Base-by-base conservation (phyloP, 2,329 filamentous ascomycete species). In the Colletotrichum simmondsii region DNA sequence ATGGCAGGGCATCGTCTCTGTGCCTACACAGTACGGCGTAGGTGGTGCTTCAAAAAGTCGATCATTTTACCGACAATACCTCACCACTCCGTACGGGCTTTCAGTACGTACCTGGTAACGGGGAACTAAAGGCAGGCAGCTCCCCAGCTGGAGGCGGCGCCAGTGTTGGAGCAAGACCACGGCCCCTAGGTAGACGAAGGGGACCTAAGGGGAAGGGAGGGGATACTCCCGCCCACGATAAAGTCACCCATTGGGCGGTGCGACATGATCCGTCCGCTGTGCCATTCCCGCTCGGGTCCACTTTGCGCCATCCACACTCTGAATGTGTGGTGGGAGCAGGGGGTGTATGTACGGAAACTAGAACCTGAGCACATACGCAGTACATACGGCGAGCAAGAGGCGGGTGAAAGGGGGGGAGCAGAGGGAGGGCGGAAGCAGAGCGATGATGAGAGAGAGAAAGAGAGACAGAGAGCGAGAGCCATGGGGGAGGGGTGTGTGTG, bases 241-340 rank as follows among this genome's bases (percentile, higher is more conserved):
- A 71, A 62, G 46, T 58, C 68, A 57, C 64, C 68, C 49, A 68
- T 70, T 75, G 68, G 68, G 59, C 71, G 64, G 64, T 64, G 54
- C 73, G 71, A 68, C 64, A 72, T 68, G 60, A 68, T 74, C 73
- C 60, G 67, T 60, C 71, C 71, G 73, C 67, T 64, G 49, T 75
- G 65, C 60, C 71, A 74, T 74, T 67, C 71, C 63, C 71, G 68
- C 67, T 35, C 28, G 56, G 67, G 60, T 42, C 68, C 62, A 70
- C 57, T 63, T 58, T 66, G 32, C 57, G 26, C 26, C 71, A 63
- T 62, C 61, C 68, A 67, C 58, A 57, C 59, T 56, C 52, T 58
- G 19, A 52, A 49, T 35, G 26, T 30, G 54, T 59, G 53, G 32
- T 59, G 60, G 24, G 32, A 52, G 16, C 28, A 28, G 54, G 37